Conservation (phyloP, 2,329 filamentous ascomycete species). For the Ophiostoma novo-ulmi region DNA sequence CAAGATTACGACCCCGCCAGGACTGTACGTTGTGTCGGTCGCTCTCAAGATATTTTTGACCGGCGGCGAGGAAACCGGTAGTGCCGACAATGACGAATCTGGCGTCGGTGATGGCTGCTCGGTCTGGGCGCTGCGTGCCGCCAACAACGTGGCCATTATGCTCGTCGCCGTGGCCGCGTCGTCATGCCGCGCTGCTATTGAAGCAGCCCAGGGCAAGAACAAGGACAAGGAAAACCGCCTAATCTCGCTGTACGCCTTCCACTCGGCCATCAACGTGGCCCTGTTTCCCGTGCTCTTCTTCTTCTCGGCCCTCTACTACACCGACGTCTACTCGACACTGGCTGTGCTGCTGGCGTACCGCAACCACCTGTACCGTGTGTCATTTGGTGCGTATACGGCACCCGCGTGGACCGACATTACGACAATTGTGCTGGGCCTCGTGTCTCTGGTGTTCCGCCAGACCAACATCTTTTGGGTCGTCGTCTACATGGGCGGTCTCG, state of each 20-base stretch:
- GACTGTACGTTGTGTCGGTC: conserved; percentile 45
- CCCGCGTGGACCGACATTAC: conserved; percentile 40
- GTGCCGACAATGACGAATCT: background rate
- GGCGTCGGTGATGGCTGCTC: conserved; percentile 23
- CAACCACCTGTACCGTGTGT: conserved; percentile 44
- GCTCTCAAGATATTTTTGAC: conserved; percentile 22
- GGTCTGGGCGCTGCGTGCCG: conserved; percentile 42
- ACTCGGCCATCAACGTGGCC: conserved; percentile 71
- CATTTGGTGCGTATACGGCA: conserved; percentile 28
- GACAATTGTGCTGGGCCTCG: conserved; percentile 54
- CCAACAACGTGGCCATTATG: conserved; percentile 44
- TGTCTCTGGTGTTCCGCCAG: conserved; percentile 74
- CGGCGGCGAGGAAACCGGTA: background rate
- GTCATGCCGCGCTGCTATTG: conserved; percentile 49
- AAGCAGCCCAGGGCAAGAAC: conserved; percentile 32
- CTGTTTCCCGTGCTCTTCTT: conserved; percentile 91
- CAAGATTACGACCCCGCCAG: conserved; percentile 95
- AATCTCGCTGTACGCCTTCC: conserved; percentile 44
- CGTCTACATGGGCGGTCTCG: conserved; percentile 63
- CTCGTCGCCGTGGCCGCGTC: conserved; percentile 44
- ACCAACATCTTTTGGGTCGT: conserved; percentile 97
- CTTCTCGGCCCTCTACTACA: conserved; percentile 93
- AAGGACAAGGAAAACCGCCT: conserved; percentile 33
- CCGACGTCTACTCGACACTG: conserved; percentile 77
- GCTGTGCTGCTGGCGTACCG: conserved; percentile 67